phyloP scores from a whole-genome alignment of 108 stramenopile species.

The Fragilaria radians region DNA sequence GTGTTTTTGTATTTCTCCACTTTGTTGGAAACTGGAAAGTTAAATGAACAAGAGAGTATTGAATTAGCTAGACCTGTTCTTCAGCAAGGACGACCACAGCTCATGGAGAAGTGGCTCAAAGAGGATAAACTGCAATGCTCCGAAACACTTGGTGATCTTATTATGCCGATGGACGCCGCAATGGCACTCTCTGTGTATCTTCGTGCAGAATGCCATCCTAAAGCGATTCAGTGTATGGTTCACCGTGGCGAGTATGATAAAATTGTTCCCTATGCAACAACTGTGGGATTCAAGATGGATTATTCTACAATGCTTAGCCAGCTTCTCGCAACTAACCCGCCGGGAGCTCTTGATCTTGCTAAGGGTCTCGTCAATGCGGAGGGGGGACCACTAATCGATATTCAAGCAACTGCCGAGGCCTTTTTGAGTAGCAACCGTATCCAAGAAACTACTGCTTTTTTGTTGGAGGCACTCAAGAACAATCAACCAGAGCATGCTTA shows the following conservation, averaged over 20 bases:
- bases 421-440: slow-evolving; percentile 95
- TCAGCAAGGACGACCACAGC: slow-evolving; percentile 89
- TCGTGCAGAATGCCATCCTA: slow-evolving; percentile 90
- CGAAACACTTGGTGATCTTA: slow-evolving; percentile 95
- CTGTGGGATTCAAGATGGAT: slow-evolving; percentile 95
- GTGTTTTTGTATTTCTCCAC: slow-evolving; percentile 98
- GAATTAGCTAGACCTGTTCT: slow-evolving; percentile 97
- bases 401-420: slow-evolving; percentile 95
- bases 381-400: slow-evolving; percentile 92
- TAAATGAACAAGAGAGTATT: slow-evolving; percentile 96
- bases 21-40: slow-evolving; percentile 88
- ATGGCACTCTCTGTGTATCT: slow-evolving; percentile 98
- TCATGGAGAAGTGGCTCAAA: slow-evolving; percentile 99
- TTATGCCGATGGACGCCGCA: slow-evolving; percentile 89
- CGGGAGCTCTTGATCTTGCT: slow-evolving; percentile 96
- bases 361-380: slow-evolving; percentile 92
- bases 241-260: slow-evolving; percentile 98
- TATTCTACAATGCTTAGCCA: slow-evolving; percentile 96
- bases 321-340: slow-evolving; percentile 94
- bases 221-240: slow-evolving; percentile 98
- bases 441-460: slow-evolving; percentile 97
- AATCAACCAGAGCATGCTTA: slow-evolving; percentile 98
- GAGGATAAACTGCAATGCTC: slow-evolving; percentile 95
- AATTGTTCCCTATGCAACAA: slow-evolving; percentile 95
- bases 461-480: slow-evolving; percentile 97